Conservation (phyloP, 768 basidiomycete genomes). For the Amanita muscaria region DNA sequence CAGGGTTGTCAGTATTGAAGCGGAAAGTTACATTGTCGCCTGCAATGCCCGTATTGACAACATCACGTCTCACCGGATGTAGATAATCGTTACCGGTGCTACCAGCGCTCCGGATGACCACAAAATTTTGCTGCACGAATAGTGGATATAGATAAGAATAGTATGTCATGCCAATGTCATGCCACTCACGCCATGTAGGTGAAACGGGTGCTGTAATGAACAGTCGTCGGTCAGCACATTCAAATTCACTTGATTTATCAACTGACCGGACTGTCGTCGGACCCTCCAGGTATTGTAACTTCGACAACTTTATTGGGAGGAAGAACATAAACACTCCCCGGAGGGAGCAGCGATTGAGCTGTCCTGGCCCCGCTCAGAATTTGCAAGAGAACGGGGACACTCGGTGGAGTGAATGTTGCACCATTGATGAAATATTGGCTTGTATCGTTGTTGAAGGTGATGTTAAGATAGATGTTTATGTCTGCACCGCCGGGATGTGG, state of each 20-base stretch:
- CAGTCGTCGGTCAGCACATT: neutral
- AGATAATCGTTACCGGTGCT: constrained; percentile 28
- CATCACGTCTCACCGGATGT: constrained; percentile 52
- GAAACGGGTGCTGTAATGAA: constrained; percentile 28
- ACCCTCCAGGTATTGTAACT: constrained; percentile 1
- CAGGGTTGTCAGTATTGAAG: constrained; percentile 43
- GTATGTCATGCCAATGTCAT: too few relatives aligned
- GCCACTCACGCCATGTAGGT: constrained; percentile 26
- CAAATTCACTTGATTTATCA: neutral
- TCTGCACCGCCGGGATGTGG: constrained; percentile 18
- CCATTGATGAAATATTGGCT: constrained; percentile 23
- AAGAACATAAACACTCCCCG: constrained; percentile 37
- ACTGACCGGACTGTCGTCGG: constrained; percentile 7
- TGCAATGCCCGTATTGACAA: constrained; percentile 22
- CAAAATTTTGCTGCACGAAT: constrained; percentile 34
- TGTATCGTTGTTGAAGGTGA: constrained; percentile 11
- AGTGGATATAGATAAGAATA: too few relatives aligned
- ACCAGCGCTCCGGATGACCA: constrained; percentile 35
- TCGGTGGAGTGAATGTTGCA: constrained; percentile 26
- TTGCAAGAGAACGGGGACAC: constrained; percentile 47
- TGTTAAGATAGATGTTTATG: constrained; percentile 14
- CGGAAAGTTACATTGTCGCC: constrained; percentile 37
- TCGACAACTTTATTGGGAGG: constrained; percentile 34
- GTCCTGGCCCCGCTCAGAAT: constrained; percentile 44
- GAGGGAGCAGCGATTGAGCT: constrained; percentile 39